Conservation (phyloP, 305 asterid species). For the Solanum hybrid region DNA sequence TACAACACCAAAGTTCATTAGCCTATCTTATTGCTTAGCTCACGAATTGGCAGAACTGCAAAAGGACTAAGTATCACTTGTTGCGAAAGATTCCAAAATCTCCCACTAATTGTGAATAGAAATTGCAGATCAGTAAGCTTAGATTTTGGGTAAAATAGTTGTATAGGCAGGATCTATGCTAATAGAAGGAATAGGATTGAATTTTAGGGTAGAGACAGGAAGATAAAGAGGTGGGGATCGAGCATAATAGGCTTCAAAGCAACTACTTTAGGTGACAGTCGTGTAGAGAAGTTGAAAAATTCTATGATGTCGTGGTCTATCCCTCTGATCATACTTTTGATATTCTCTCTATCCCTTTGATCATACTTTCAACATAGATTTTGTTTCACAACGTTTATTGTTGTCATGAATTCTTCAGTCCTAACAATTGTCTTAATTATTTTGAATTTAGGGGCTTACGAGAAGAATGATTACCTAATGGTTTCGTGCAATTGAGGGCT, state of each 20-base stretch:
- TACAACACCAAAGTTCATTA: not conserved
- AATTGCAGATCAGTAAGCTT: not conserved
- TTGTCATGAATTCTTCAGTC: not conserved
- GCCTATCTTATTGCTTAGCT: not conserved
- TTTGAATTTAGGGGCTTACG: not conserved
- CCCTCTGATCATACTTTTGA: not conserved
- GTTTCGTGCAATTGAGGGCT: not conserved
- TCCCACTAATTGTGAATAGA: not conserved
- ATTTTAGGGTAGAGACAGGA: conserved; percentile 2
- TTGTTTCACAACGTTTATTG: not conserved
- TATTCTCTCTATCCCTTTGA: not conserved
- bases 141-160: not conserved
- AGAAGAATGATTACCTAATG: not conserved
- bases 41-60: not conserved
- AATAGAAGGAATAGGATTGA: conserved; percentile 20
- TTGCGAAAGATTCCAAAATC: not conserved
- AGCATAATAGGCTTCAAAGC: conserved; percentile 51
- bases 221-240: conserved; percentile 11
- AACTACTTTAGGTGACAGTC: conserved; percentile 39
- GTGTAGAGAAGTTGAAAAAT: conserved; percentile 49
- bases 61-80: not conserved
- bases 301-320: not conserved
- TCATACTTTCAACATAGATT: not conserved
- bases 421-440: too few relatives aligned
- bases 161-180: not conserved